A percentile compares a stretch with the other conserved stretches of the same genome.
Conservation (phyloP, 495 filamentous ascomycete species). For the Penicillium coffeae region DNA sequence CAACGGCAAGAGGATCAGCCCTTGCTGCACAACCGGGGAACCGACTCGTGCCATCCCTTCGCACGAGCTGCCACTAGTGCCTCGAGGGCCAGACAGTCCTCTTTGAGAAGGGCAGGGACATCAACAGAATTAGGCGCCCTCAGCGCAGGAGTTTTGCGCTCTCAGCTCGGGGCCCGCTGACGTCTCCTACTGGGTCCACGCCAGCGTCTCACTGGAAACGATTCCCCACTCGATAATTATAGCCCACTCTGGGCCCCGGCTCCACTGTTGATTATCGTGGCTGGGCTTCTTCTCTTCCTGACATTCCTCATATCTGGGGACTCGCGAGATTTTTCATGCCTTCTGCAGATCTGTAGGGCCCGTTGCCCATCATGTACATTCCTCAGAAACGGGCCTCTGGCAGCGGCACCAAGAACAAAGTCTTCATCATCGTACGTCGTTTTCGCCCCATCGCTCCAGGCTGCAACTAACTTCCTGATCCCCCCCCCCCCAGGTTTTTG, state of each 20-base stretch:
- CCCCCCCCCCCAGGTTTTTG: slow-evolving; percentile 14
- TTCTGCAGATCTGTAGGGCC: slow-evolving; percentile 18
- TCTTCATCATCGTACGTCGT: slow-evolving; percentile 26
- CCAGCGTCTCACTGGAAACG: slow-evolving; percentile 9
- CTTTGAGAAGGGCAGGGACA: neutral
- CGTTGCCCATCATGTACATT: slow-evolving; percentile 25
- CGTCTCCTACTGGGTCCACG: slow-evolving; percentile 10
- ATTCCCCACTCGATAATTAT: slow-evolving; percentile 11
- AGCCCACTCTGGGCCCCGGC: slow-evolving; percentile 3
- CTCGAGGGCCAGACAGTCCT: neutral
- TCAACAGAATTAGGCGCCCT: neutral
- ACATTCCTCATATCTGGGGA: slow-evolving; percentile 7
- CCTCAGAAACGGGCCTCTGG: slow-evolving; percentile 17
- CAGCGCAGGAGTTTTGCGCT: no score
- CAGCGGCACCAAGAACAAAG: slow-evolving; percentile 15
- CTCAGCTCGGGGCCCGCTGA: no score
- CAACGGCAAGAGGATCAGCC: neutral
- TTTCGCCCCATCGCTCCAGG: slow-evolving; percentile 2
- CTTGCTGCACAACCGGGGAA: neutral
- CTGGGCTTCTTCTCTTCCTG: slow-evolving; percentile 7
- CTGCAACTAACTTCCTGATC: neutral
- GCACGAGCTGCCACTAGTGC: neutral
- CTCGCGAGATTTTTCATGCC: slow-evolving; percentile 12
- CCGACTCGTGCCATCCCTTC: neutral
- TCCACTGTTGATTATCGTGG: slow-evolving; percentile 15